Evolutionary conservation across 1,284 basidiomycete genomes (phyloP).

Genomic region (Cutaneotrichosporon sp.): DNA sequence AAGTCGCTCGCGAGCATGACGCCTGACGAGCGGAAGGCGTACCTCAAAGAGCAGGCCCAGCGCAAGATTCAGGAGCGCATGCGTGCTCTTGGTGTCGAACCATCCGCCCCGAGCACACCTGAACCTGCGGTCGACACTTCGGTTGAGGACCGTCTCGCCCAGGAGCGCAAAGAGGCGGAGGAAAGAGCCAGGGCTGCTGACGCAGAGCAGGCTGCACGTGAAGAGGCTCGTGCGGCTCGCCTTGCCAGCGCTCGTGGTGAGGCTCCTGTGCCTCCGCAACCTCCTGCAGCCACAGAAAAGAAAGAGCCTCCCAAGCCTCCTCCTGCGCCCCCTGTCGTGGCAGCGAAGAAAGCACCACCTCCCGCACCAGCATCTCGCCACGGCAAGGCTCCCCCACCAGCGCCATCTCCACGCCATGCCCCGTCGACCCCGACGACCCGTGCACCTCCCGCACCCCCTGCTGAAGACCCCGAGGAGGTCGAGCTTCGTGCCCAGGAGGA

Average conservation of each 20-base stretch:
- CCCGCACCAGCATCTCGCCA: conserved; percentile 34
- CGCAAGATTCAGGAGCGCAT: conserved; percentile 80
- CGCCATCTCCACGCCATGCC: not conserved
- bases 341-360: conserved; percentile 24
- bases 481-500: conserved; percentile 61
- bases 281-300: conserved; percentile 41
- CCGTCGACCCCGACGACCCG: conserved; percentile 33
- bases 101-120: conserved; percentile 49
- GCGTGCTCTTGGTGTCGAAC: conserved; percentile 72
- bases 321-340: conserved; percentile 27
- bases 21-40: conserved; percentile 74
- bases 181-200: conserved; percentile 70
- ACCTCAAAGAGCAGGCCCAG: conserved; percentile 74
- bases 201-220: conserved; percentile 69
- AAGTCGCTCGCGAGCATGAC: conserved; percentile 69
- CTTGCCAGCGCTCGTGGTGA: conserved; percentile 58
- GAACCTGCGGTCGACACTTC: conserved; percentile 60
- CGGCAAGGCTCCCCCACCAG: conserved; percentile 24
- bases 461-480: conserved; percentile 61
- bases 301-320: conserved; percentile 29
- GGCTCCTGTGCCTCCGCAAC: conserved; percentile 14
- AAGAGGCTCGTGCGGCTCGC: conserved; percentile 62
- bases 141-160: conserved; percentile 73
- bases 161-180: conserved; percentile 80
- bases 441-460: conserved; percentile 41